Base-by-base conservation (phyloP, 1,139 yeast genomes). In the Pichia sp. region DNA sequence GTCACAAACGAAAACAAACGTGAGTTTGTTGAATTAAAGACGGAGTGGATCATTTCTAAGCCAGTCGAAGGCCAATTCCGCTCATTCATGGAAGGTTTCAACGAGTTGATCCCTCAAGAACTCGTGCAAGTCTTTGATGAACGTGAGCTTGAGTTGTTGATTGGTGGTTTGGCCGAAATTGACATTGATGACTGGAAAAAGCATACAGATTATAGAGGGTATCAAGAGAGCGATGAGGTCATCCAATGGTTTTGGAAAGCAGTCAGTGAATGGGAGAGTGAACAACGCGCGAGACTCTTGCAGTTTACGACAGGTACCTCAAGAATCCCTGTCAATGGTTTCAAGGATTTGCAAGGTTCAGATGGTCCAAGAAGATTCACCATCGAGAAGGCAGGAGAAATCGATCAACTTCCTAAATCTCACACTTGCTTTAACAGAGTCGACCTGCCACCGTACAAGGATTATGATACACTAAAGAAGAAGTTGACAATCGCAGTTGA, bases 321-420 rank as follows among this genome's bases (percentile, higher is more conserved):
- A 23, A 87, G 99, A 74, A 91, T 95, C 55, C 99, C 99, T 2
- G 99, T 93, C 60, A 93, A 93, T 70, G 99, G 99, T 41, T 93
- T 93, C 76, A 93, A 93, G 71, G 99, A 93, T 72, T 77, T 93
- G 62, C 99, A 93, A 73, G 99, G 99, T 58, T 87, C 96, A 21
- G 99, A 93, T 72, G 99, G 99, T 54, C 99, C 99, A 50, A 87
- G 99, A 76, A 82, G 98, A 66, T 95, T 95, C 69, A 93, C 99
- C 7, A 91, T 93, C 69, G 99, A 95, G 70, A 91, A 90, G 70
- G 97, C 98, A 6, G 99, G 99, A 54, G 98, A 93, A 67, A 68
- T 87, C 39, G 85, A 85, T 64, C 96, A 91, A 73, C 78, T 93
- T 63, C 99, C 99, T 46, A 93, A 93, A 70, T 87, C 96, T 25